phyloP scores from a whole-genome alignment of 352 stramenopile genomes.

The Pythium grandisporangium region DNA sequence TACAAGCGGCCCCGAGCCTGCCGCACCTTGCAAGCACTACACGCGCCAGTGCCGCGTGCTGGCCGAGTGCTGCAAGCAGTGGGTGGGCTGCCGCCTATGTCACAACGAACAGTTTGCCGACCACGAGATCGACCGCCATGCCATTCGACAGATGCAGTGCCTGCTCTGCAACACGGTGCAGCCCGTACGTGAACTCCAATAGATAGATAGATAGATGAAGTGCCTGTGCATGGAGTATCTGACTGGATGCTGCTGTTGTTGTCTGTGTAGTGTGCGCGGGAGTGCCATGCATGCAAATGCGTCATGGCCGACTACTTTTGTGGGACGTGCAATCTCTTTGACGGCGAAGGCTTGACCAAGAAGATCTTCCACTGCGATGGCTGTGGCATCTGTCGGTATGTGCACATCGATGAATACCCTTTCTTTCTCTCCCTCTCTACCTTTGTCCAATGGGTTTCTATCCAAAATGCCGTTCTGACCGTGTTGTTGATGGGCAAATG shows the following conservation, averaged over 20 bases:
- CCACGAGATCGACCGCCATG: constrained; percentile 73
- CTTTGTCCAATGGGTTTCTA: no score
- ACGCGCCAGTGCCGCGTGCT: constrained; percentile 48
- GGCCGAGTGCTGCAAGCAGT: constrained; percentile 63
- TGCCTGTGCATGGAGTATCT: neutral
- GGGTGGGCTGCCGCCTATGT: constrained; percentile 67
- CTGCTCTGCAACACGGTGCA: constrained; percentile 46
- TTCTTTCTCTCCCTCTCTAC: no score
- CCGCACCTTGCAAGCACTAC: constrained; percentile 73
- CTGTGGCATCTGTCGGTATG: constrained; percentile 66
- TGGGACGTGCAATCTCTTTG: constrained; percentile 61
- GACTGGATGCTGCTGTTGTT: neutral
- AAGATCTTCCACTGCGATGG: constrained; percentile 69
- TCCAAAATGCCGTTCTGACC: no score
- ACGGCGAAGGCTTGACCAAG: constrained; percentile 47
- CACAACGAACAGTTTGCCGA: constrained; percentile 44
- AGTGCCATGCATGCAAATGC: constrained; percentile 31
- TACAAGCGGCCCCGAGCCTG: constrained; percentile 1
- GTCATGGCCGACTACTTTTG: constrained; percentile 63
- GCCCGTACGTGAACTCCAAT: constrained; percentile 22
- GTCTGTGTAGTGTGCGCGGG: constrained; percentile 29
- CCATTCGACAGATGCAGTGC: constrained; percentile 63
- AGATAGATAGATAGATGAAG: neutral
- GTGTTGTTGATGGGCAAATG: no score
- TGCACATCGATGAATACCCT: no score